Percentiles rank a stretch among this genome's conserved stretches.
phyloP scores from a whole-genome alignment of 352 stramenopile genomes.

The Globisporangium abappressorium region DNA sequence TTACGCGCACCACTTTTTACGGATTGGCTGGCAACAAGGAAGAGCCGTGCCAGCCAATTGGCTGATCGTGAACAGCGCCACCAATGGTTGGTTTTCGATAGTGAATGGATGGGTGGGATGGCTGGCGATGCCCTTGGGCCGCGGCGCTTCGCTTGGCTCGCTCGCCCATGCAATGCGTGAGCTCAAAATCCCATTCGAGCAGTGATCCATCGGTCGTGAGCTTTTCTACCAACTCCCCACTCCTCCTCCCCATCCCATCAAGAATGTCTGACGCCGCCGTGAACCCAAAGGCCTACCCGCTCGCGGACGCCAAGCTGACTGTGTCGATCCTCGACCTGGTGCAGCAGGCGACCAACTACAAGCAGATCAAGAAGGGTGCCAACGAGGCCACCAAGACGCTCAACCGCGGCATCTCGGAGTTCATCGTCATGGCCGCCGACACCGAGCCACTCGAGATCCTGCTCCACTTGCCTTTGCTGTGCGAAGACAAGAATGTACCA shows the following conservation, averaged over 20 bases:
- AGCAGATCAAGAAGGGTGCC: conserved; percentile 99
- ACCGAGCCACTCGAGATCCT: conserved; percentile 99
- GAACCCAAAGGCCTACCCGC: conserved; percentile 97
- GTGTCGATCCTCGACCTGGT: conserved; percentile 99
- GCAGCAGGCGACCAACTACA: conserved; percentile 99
- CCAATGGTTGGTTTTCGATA: conserved; percentile 9
- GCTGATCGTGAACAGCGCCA: neutral
- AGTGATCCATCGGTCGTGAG: conserved; percentile 91
- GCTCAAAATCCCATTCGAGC: conserved; percentile 42
- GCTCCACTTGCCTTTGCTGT: conserved; percentile 98
- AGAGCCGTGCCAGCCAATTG: conserved; percentile 2
- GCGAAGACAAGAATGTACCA: conserved; percentile 97
- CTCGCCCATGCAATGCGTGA: conserved; percentile 2
- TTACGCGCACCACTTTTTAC: conserved; percentile 10
- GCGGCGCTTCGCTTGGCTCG: neutral
- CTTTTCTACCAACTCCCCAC: conserved; percentile 35
- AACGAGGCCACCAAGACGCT: conserved; percentile 99
- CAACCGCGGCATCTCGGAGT: conserved; percentile 99
- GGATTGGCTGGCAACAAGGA: conserved; percentile 18
- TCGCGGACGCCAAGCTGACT: conserved; percentile 97
- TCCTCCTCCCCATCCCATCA: conserved; percentile 7
- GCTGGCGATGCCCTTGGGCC: neutral
- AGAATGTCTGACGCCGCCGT: conserved; percentile 77
- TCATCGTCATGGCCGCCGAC: conserved; percentile 99
- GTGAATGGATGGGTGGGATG: neutral